These are phyloP conservation scores for Fusarium sp. DNA, from an alignment of 2,329 filamentous ascomycete species.

Conservation along the genomic window DNA sequence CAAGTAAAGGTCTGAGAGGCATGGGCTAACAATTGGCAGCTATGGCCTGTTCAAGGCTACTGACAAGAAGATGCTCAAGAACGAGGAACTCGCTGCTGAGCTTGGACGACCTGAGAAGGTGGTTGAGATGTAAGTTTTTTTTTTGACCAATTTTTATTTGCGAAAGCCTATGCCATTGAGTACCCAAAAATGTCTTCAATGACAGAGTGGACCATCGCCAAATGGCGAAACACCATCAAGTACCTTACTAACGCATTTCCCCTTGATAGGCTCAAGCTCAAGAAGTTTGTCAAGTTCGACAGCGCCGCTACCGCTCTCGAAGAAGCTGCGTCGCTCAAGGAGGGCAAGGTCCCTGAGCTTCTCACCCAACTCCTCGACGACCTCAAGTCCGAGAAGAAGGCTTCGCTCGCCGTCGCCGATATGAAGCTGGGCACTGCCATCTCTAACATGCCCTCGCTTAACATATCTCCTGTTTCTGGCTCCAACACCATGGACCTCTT, in stretches of 20 bases:
- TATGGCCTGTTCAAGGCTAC: slow-evolving; percentile 98
- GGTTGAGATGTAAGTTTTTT: slow-evolving; percentile 75
- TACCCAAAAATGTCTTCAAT: slow-evolving; percentile 1
- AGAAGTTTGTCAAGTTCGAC: slow-evolving; percentile 97
- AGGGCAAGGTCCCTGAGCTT: slow-evolving; percentile 93
- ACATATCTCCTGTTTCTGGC: slow-evolving; percentile 80
- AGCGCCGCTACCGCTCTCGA: slow-evolving; percentile 89
- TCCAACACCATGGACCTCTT: slow-evolving; percentile 76
- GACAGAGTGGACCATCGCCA: slow-evolving; percentile 9
- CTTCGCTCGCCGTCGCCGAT: slow-evolving; percentile 91
- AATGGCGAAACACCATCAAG: not conserved
- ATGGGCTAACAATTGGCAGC: slow-evolving; percentile 60
- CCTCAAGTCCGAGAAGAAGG: slow-evolving; percentile 97
- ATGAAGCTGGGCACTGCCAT: slow-evolving; percentile 92
- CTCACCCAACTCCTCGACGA: slow-evolving; percentile 82
- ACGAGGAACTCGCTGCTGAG: slow-evolving; percentile 79
- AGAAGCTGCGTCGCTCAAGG: slow-evolving; percentile 86
- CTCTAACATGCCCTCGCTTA: slow-evolving; percentile 87
- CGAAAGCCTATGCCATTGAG: slow-evolving; percentile 6
- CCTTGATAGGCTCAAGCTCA: slow-evolving; percentile 79
- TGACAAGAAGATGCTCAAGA: slow-evolving; percentile 97
- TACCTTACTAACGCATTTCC: slow-evolving; percentile 6
- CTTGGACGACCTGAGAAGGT: slow-evolving; percentile 83
- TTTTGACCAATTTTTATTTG: not conserved
- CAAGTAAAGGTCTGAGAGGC: slow-evolving; percentile 3